Base-by-base conservation (phyloP, 805 yeast genomes). In the Barnettozyma sucrosica region DNA sequence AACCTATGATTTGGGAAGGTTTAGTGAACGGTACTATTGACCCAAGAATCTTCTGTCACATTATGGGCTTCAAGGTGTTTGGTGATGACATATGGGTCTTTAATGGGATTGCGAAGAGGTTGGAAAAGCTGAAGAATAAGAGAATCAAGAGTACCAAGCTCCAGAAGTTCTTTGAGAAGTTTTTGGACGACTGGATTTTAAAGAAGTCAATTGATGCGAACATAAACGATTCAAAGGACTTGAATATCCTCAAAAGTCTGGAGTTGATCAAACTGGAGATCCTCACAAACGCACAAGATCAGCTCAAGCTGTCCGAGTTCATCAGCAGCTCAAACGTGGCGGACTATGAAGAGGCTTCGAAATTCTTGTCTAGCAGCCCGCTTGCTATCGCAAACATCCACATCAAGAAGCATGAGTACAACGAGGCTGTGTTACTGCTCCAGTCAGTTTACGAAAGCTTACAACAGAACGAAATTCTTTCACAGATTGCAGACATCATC, bases 1-100 rank as follows among this genome's bases (percentile, higher is more conserved):
- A 46, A 19, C 37, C 37, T 11, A 32, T 18, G 50, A 48, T 7
- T 21, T 64, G 43, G 61, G 48, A 48, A 19, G 33, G 41, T 14
- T 34, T 45, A 69, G 55, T 62, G 1, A 61, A 64, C 46, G 71
- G 68, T 4, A 55, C 55, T 0, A 37, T 59, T 16, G 62, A 60
- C 37, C 59, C 63, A 19, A 46, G 62, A 25, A 36, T 60, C 0
- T 46, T 60, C 21, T 42, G 57, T 3, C 42, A 57, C 40, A 49
- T 55, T 4, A 49, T 57, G 44, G 47, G 51, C 2, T 48, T 47
- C 36, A 47, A 51, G 11, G 42, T 55, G 1, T 41, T 45, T 38
- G 62, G 63, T 1, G 18, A n/a, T 33, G 49, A 53, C 3, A 44
- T 57, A 4, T 57, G 55, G 50, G 23, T 56, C 6, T 60, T 58